Evolutionary conservation across 2,329 filamentous ascomycete species (phyloP).

Genomic region (Colletotrichum siamense): DNA sequence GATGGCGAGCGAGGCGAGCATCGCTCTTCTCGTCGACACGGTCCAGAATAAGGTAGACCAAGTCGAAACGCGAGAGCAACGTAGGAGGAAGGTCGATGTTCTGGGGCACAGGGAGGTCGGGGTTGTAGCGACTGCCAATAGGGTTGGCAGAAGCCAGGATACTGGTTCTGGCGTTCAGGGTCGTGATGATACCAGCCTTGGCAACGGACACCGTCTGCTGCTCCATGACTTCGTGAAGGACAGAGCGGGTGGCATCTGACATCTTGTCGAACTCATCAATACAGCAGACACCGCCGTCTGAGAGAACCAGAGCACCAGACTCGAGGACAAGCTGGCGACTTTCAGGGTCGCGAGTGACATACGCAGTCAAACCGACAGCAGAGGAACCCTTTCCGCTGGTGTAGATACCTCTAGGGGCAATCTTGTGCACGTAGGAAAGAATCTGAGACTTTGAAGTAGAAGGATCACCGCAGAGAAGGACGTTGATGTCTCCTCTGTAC

Average conservation of each 20-base stretch:
- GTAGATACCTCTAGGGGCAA: constrained; percentile 86
- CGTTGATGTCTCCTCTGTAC: constrained; percentile 97
- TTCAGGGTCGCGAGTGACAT: constrained; percentile 81
- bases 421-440: constrained; percentile 94
- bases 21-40: constrained; percentile 90
- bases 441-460: constrained; percentile 97
- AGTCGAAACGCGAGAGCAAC: constrained; percentile 91
- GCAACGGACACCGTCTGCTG: constrained; percentile 86
- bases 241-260: constrained; percentile 79
- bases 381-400: constrained; percentile 83
- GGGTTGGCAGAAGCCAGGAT: constrained; percentile 98
- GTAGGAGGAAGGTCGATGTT: constrained; percentile 98
- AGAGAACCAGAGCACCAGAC: constrained; percentile 79
- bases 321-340: constrained; percentile 82
- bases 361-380: constrained; percentile 81
- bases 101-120: constrained; percentile 91
- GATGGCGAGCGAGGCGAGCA: constrained; percentile 85
- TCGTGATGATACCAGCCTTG: constrained; percentile 95
- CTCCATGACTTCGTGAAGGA: constrained; percentile 89
- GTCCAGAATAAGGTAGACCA: constrained; percentile 96
- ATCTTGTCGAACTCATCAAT: constrained; percentile 90
- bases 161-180: constrained; percentile 91
- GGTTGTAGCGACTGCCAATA: constrained; percentile 97
- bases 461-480: constrained; percentile 94
- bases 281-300: constrained; percentile 83